These are phyloP conservation scores for Nyctanthes arbortristis DNA, from an alignment of 257 asterid species.

Conservation along the genomic window DNA sequence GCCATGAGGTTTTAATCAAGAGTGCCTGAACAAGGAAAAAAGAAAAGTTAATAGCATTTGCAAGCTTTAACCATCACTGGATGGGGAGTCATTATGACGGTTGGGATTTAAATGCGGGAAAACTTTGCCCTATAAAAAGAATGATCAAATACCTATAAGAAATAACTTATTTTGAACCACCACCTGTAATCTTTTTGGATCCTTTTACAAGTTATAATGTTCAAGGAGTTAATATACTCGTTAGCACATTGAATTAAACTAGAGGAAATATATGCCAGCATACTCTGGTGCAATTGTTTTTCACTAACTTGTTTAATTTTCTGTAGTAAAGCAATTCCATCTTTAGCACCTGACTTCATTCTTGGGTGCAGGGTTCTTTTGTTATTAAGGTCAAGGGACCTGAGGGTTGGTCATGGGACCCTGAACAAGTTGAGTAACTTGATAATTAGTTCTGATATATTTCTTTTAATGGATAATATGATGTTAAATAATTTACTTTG, in stretches of 20 bases:
- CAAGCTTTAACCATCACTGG: slow-evolving; percentile 13
- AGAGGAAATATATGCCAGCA: background rate
- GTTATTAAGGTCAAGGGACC: slow-evolving; percentile 89
- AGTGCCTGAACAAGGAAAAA: background rate
- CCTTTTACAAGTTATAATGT: slow-evolving; percentile 6
- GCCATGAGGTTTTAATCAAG: slow-evolving; percentile 4
- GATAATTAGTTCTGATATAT: slow-evolving; percentile 17
- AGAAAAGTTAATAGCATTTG: slow-evolving; percentile 3
- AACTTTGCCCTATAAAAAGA: slow-evolving; percentile 6
- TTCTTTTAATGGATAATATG: slow-evolving; percentile 15
- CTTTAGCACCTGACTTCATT: slow-evolving; percentile 17
- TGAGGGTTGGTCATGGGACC: slow-evolving; percentile 92
- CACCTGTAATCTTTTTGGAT: slow-evolving; percentile 11
- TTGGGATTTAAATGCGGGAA: slow-evolving; percentile 8
- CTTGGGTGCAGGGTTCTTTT: slow-evolving; percentile 79
- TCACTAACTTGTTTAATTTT: slow-evolving; percentile 7
- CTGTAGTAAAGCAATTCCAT: background rate
- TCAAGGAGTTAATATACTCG: background rate
- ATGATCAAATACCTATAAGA: slow-evolving; percentile 9
- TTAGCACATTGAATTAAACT: background rate
- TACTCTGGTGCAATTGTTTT: background rate
- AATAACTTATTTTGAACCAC: slow-evolving; percentile 5
- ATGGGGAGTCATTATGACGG: background rate
- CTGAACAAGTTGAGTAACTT: slow-evolving; percentile 82
- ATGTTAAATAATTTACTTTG: slow-evolving; percentile 2